phyloP scores from a whole-genome alignment of 257 asterid species.

The Plectranthus barbatus region DNA sequence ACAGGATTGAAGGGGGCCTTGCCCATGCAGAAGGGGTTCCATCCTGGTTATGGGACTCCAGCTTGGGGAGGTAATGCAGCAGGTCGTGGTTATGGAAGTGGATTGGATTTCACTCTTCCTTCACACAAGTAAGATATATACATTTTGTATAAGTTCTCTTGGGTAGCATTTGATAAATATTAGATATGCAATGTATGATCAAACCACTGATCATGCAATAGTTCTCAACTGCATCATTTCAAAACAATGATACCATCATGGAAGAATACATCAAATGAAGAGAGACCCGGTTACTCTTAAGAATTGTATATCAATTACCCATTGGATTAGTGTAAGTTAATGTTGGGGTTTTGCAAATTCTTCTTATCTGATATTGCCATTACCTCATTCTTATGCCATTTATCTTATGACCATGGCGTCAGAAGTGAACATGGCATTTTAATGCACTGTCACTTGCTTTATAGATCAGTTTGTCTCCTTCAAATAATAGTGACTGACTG shows the following conservation, averaged over 20 bases:
- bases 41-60: slow-evolving; percentile 59
- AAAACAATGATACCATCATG: background rate
- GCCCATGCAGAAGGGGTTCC: slow-evolving; percentile 64
- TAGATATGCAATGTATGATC: background rate
- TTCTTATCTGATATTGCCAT: too few relatives aligned
- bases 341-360: too few relatives aligned
- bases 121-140: slow-evolving; percentile 72
- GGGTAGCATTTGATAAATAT: background rate
- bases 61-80: slow-evolving; percentile 65
- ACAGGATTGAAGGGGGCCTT: slow-evolving; percentile 50
- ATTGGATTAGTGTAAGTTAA: too few relatives aligned
- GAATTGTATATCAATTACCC: too few relatives aligned
- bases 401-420: background rate
- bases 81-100: slow-evolving; percentile 89
- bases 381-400: too few relatives aligned
- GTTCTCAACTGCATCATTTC: background rate
- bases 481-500: too few relatives aligned
- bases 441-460: background rate
- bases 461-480: background rate
- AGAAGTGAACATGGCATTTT: background rate
- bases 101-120: slow-evolving; percentile 96
- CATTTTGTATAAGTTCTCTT: background rate
- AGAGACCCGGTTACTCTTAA: too few relatives aligned
- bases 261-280: too few relatives aligned
- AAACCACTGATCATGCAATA: background rate